Percentiles rank a stretch among this genome's conserved stretches.
phyloP scores from a whole-genome alignment of 768 basidiomycete species.

The Phanerochaete carnosa region DNA sequence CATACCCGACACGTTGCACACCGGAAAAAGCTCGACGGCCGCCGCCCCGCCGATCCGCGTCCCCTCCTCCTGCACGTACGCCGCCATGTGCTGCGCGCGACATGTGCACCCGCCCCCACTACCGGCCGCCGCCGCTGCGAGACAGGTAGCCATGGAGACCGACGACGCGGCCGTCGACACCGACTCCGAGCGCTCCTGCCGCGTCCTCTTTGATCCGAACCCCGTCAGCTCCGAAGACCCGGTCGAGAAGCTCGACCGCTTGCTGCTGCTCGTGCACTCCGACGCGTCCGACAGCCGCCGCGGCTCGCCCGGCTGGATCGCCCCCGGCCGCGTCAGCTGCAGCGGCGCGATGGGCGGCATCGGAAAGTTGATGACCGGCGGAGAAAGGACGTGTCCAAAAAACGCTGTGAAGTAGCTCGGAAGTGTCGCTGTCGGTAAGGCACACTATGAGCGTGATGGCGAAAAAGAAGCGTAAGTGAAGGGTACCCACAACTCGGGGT shows the following conservation, averaged over 20 bases:
- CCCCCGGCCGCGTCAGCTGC: constrained; percentile 35
- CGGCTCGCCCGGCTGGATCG: background rate
- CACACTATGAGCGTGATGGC: constrained; percentile 1
- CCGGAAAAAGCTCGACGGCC: constrained; percentile 18
- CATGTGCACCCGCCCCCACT: background rate
- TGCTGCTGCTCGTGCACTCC: background rate
- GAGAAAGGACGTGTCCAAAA: constrained; percentile 61
- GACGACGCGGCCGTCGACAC: background rate
- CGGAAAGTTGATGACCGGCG: constrained; percentile 59
- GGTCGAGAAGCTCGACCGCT: background rate
- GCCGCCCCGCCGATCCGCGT: constrained; percentile 5
- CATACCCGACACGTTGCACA: constrained; percentile 9
- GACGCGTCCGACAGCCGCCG: constrained; percentile 1
- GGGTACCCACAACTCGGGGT: constrained; percentile 56
- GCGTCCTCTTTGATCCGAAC: background rate
- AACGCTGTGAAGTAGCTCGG: constrained; percentile 70
- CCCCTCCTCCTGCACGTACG: background rate
- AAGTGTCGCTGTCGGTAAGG: constrained; percentile 46
- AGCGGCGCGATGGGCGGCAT: constrained; percentile 71
- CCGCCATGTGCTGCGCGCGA: background rate
- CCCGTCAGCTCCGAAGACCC: background rate
- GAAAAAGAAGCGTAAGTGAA: background rate
- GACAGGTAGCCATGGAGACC: background rate
- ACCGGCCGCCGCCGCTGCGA: background rate
- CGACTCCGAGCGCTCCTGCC: background rate